Percentiles rank a stretch among this genome's conserved stretches.
Conservation (phyloP, 1,284 basidiomycete species). For the Rhodotorula sp. region DNA sequence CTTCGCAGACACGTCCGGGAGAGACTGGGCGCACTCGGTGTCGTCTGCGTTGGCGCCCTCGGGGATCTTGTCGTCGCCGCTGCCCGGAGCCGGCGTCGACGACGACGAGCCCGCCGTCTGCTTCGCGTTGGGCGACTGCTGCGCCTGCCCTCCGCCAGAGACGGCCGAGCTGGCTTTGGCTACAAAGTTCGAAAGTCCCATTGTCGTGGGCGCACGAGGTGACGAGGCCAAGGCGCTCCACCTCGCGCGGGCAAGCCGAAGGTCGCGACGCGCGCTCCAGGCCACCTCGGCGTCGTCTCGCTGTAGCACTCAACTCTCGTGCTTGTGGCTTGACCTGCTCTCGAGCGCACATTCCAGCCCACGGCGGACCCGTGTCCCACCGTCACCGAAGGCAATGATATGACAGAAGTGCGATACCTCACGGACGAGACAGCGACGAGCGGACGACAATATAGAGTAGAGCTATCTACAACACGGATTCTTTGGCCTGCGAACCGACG, state of each 20-base stretch:
- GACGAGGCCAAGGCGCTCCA: too few species aligned
- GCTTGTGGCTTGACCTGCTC: too few species aligned
- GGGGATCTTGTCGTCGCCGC: constrained; percentile 24
- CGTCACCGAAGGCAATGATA: too few species aligned
- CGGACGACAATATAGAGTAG: too few species aligned
- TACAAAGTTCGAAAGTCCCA: constrained; percentile 10
- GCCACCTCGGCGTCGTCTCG: too few species aligned
- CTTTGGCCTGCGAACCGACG: background rate
- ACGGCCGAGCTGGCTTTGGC: constrained; percentile 1
- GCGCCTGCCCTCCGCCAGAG: background rate
- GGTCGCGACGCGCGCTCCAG: too few species aligned
- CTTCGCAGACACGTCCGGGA: background rate
- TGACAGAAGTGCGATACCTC: too few species aligned
- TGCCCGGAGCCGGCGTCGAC: background rate
- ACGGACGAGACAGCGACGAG: too few species aligned
- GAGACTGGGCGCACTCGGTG: constrained; percentile 22
- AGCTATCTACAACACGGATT: too few species aligned
- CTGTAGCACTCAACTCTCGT: too few species aligned
- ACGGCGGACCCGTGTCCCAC: too few species aligned
- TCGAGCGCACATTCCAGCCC: too few species aligned
- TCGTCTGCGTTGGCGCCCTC: constrained; percentile 39
- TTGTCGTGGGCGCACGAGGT: background rate
- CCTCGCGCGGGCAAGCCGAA: background rate
- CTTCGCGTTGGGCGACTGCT: background rate
- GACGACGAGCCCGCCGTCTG: background rate